These are phyloP conservation scores for Leonotis leonurus DNA, from an alignment of 257 asterid genomes.

Conservation along the genomic window DNA sequence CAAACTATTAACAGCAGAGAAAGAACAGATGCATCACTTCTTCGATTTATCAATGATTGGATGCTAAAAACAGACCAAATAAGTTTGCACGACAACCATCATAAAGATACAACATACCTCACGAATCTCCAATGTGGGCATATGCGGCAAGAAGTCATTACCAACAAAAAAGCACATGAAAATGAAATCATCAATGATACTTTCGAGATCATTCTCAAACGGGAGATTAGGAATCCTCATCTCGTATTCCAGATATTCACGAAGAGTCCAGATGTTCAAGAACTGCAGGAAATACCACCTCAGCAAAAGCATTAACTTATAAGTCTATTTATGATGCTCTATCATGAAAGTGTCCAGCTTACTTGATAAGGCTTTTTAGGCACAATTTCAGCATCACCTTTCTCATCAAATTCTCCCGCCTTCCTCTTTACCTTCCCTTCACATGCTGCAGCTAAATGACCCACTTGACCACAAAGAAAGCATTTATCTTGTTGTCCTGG, in stretches of 20 bases:
- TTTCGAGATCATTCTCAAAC: conserved; percentile 68
- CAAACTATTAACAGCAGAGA: not conserved
- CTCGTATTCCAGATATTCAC: conserved; percentile 90
- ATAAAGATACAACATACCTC: conserved; percentile 66
- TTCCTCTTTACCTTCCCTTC: conserved; percentile 95
- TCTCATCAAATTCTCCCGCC: conserved; percentile 96
- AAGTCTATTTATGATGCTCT: not conserved
- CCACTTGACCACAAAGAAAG: conserved; percentile 94
- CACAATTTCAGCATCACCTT: conserved; percentile 63
- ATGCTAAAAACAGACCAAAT: not conserved
- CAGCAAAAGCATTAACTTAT: conserved; percentile 6
- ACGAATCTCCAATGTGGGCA: conserved; percentile 99
- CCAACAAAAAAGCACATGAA: conserved; percentile 97
- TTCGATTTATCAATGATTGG: not conserved
- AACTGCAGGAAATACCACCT: conserved; percentile 49
- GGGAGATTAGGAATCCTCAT: conserved; percentile 88
- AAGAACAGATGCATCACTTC: not conserved
- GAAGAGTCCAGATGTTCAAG: conserved; percentile 86
- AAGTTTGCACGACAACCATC: conserved; percentile 8
- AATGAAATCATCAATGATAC: conserved; percentile 86
- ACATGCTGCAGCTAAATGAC: conserved; percentile 85
- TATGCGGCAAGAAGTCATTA: conserved; percentile 95
- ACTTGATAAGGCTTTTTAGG: conserved; percentile 95
- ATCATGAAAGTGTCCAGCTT: conserved; percentile 7
- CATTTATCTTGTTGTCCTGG: conserved; percentile 98